phyloP scores from a whole-genome alignment of 192 early-diverging fungal species.

The Thamnidium elegans region DNA sequence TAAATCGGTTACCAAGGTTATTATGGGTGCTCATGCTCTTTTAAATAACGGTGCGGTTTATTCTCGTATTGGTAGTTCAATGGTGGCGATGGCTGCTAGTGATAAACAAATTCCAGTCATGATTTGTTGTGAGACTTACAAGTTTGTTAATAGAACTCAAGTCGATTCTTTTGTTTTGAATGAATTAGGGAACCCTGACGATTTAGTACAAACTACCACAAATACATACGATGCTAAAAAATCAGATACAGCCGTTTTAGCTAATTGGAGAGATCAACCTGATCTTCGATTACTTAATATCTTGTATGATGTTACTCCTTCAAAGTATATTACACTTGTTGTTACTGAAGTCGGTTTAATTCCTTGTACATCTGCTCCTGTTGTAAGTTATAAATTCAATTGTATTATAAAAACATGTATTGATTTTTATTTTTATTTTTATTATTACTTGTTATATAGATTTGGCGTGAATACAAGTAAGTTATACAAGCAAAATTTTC shows the following conservation, averaged over 20 bases:
- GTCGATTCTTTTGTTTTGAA: conserved; percentile 96
- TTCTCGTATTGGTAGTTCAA: conserved; percentile 84
- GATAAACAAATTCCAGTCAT: conserved; percentile 90
- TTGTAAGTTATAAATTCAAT: conserved; percentile 42
- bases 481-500: neutral
- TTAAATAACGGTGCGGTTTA: conserved; percentile 91
- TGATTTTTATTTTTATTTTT: neutral
- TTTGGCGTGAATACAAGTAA: conserved; percentile 42
- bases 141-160: conserved; percentile 88
- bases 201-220: conserved; percentile 55
- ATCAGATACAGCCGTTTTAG: conserved; percentile 27
- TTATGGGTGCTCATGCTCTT: conserved; percentile 89
- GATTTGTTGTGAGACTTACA: conserved; percentile 92
- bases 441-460: conserved; percentile 9
- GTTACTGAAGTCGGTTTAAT: conserved; percentile 91
- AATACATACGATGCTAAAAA: neutral
- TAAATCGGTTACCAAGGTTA: conserved; percentile 85
- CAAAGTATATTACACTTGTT: conserved; percentile 85
- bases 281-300: conserved; percentile 85
- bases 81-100: conserved; percentile 86
- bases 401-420: neutral
- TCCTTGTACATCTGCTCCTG: conserved; percentile 83
- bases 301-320: conserved; percentile 92
- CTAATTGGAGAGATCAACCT: conserved; percentile 73
- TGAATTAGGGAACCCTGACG: conserved; percentile 84